Base-by-base conservation (phyloP, 768 basidiomycete species). In the Austroboletus eburneus region DNA sequence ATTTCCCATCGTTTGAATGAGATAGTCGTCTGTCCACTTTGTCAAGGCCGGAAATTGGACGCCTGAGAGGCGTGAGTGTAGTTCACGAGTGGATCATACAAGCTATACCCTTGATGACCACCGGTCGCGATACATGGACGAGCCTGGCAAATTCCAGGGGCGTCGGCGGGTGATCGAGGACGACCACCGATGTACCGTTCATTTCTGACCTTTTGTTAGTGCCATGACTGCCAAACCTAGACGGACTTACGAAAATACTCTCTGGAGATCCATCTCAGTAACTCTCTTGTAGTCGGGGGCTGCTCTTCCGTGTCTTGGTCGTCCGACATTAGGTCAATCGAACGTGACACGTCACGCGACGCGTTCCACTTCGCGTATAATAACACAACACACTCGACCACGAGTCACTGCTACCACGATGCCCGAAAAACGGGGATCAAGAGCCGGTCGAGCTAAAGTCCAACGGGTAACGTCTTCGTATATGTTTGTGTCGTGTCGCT, bases 31-130 rank as follows among this genome's bases (percentile, higher is more conserved):
- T 10, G 78, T 72, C 92, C 91, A 95, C 35, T 72, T 72, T 12
- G 68, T 60, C 34, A 69, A 59, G 25, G 65, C 75, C n/a, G 74
- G 72, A 39, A 78, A 58, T 10, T 71, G 46, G 52, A 79, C 66
- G 17, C 77, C 83, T 86, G 42, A 23, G 44, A 49, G 25, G 13
- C 7, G 49, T 55, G 23, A 42, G 9, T 23, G 18, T 25, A 33
- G 33, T 29, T 16, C 20, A 7, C 13, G 29, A 37, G 16, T 13
- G 30, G 29, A 34, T n/a, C 48, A 29, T 25, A 41, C 37, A 7
- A n/a, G 16, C n/a, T n/a, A n/a, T 32, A 79, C 90, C 81, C 73
- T 78, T 78, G 44, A 92, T 85, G 8, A 91, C 58, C 14, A 83
- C 84, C 4, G 90, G 90, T 48, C 88, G 72, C 12, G 82, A 80